These are phyloP conservation scores for Ceratobasidium sp. DNA, from an alignment of 1,284 basidiomycete genomes.

Conservation along the genomic window DNA sequence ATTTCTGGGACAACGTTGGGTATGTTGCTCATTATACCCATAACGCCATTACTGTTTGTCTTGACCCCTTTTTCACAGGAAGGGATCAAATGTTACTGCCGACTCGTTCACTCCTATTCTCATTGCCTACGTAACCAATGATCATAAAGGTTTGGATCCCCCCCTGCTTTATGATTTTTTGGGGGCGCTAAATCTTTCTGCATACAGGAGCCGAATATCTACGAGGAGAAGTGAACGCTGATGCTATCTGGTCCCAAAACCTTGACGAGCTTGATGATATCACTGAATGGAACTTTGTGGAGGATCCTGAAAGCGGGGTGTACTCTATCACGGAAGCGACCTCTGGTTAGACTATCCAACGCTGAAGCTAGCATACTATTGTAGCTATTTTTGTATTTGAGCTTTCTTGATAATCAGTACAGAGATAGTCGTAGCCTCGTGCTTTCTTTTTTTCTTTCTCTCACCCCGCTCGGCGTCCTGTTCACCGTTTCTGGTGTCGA, in stretches of 20 bases:
- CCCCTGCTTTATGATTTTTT: background rate
- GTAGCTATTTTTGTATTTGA: no score
- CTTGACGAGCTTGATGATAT: slow-evolving; percentile 36
- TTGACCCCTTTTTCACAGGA: background rate
- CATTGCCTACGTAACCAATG: slow-evolving; percentile 10
- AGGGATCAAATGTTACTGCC: slow-evolving; percentile 11
- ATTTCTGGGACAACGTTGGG: slow-evolving; percentile 5
- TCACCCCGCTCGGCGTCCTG: no score
- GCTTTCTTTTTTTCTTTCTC: no score
- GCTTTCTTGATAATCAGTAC: no score
- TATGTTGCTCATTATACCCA: background rate
- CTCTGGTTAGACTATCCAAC: background rate
- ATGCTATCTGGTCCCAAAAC: slow-evolving; percentile 30
- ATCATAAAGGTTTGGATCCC: background rate
- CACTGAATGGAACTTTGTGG: slow-evolving; percentile 35
- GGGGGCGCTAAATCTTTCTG: background rate
- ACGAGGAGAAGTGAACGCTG: slow-evolving; percentile 27
- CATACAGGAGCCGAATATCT: slow-evolving; percentile 20
- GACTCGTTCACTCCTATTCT: background rate
- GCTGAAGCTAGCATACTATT: no score
- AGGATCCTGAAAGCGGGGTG: slow-evolving; percentile 22
- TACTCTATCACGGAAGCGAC: slow-evolving; percentile 12
- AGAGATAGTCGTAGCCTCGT: no score
- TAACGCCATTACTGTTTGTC: no score
- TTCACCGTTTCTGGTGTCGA: no score